These are phyloP conservation scores for Aspergillus ostianus DNA, from an alignment of 495 filamentous ascomycete species.

Conservation along the genomic window DNA sequence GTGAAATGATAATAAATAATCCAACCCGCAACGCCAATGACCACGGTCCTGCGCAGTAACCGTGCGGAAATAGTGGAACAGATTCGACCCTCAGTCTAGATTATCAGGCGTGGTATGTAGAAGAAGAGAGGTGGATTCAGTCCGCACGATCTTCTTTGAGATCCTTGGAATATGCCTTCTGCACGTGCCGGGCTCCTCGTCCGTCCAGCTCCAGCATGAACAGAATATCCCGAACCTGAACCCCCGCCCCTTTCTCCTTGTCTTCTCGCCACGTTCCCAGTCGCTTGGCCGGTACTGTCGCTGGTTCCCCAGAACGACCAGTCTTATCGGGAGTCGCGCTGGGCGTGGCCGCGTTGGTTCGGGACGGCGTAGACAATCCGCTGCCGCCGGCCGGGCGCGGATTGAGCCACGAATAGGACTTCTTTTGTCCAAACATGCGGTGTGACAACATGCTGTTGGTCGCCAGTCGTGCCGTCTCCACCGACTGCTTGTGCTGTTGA, in stretches of 20 bases:
- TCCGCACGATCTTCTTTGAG: slow-evolving; percentile 41
- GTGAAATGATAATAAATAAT: slow-evolving; percentile 12
- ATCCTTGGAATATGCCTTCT: slow-evolving; percentile 46
- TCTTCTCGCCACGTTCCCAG: slow-evolving; percentile 52
- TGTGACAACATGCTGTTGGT: slow-evolving; percentile 45
- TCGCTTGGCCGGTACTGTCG: slow-evolving; percentile 29
- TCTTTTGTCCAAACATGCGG: slow-evolving; percentile 45
- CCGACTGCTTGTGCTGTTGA: slow-evolving; percentile 50
- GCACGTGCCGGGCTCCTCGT: slow-evolving; percentile 42
- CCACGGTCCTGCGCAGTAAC: slow-evolving; percentile 30
- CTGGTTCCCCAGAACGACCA: slow-evolving; percentile 28
- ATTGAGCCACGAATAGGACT: slow-evolving; percentile 48
- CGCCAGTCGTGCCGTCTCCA: slow-evolving; percentile 47
- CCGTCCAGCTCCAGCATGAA: slow-evolving; percentile 52
- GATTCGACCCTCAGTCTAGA: background rate
- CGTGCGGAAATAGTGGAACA: slow-evolving; percentile 15
- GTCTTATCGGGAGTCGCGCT: slow-evolving; percentile 33
- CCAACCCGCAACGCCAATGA: slow-evolving; percentile 23
- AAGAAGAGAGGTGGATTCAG: slow-evolving; percentile 18
- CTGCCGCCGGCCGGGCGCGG: slow-evolving; percentile 33
- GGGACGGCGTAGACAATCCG: slow-evolving; percentile 41
- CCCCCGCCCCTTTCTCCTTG: slow-evolving; percentile 42
- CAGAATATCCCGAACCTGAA: slow-evolving; percentile 50
- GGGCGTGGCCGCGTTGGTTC: slow-evolving; percentile 35
- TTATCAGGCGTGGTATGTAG: background rate